A percentile compares a stretch with the other conserved stretches of the same genome.
Conservation (phyloP, 768 basidiomycete species). For the Trametes cingulata region DNA sequence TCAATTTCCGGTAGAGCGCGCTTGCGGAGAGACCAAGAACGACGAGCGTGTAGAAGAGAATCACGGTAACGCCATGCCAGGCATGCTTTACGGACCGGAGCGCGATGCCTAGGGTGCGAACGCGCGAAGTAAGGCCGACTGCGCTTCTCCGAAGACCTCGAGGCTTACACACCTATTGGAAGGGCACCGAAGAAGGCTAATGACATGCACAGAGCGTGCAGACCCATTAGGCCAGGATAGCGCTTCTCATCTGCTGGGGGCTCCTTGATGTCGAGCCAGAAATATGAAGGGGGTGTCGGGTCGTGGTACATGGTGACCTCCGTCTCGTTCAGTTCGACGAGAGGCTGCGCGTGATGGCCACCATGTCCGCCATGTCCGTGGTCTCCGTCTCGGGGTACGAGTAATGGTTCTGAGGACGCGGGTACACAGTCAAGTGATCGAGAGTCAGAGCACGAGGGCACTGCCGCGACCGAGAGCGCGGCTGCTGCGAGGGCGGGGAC, state of each 20-base stretch:
- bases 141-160: background rate
- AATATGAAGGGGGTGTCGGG: conserved; percentile 81
- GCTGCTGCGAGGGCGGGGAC: conserved; percentile 24
- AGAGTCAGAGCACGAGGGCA: background rate
- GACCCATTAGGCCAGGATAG: conserved; percentile 68
- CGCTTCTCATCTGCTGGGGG: conserved; percentile 43
- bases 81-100: conserved; percentile 77
- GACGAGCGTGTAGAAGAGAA: conserved; percentile 62
- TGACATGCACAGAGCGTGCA: conserved; percentile 74
- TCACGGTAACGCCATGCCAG: conserved; percentile 56
- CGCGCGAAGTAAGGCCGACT: conserved; percentile 8
- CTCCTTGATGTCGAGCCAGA: conserved; percentile 73
- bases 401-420: conserved; percentile 9
- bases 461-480: conserved; percentile 13
- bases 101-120: conserved; percentile 60
- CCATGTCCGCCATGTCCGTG: conserved; percentile 46
- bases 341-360: conserved; percentile 48
- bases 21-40: conserved; percentile 68
- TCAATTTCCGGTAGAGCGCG: conserved; percentile 72
- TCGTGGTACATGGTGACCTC: conserved; percentile 63
- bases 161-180: conserved; percentile 64
- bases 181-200: conserved; percentile 82
- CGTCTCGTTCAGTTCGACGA: conserved; percentile 75
- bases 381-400: conserved; percentile 29
- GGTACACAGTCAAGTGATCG: conserved; percentile 10